Evolutionary conservation across 2,329 filamentous ascomycete species (phyloP), one percentile per base, ranked within the genome.

Genomic region (Colletotrichum lentis): DNA sequence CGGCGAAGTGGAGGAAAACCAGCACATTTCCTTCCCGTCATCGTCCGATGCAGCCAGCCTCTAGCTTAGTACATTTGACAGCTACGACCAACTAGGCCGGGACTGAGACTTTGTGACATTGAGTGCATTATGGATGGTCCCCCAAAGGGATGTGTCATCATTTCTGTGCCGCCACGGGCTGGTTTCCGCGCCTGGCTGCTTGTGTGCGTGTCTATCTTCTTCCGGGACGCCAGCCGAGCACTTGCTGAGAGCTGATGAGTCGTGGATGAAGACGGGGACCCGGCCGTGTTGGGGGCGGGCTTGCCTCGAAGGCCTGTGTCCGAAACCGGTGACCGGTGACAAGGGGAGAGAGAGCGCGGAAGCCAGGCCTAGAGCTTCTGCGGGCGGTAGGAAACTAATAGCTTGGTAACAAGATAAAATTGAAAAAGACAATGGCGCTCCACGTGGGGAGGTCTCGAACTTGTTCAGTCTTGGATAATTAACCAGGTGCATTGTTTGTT

Each of bases 271-370:
- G 55, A 56, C 66, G 41, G 59, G 62, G 50, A 35, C 50, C 37
- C 50, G 66, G 62, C 49, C 27, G 12, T 50, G 43, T 55, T 64
- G 58, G 54, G 47, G 43, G 43, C 35, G 43, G 49, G 47, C 54
- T 66, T 56, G 56, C 59, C 37, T 61, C 62, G 61, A 60, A 56
- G 50, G 49, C 66, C 50, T 52, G 49, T 66, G 66, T 59, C 66
- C 66, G 66, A 69, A 69, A 69, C 66, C 66, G 66, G 65, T 68
- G 61, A 3, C 22, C 35, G 50, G 4, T 22, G 31, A 59, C 57
- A 49, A 60, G 61, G 50, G 64, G 47, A n/a, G 53, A 31, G 54
- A 39, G 24, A 27, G n/a, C 50, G 27, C 24, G 11, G 50, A 44
- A 31, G 24, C 14, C 54, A 22, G 49, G 61, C 49, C 49, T 64